Base-by-base conservation (phyloP, 1,139 yeast species). In the Scheffersomyces illinoinensis region DNA sequence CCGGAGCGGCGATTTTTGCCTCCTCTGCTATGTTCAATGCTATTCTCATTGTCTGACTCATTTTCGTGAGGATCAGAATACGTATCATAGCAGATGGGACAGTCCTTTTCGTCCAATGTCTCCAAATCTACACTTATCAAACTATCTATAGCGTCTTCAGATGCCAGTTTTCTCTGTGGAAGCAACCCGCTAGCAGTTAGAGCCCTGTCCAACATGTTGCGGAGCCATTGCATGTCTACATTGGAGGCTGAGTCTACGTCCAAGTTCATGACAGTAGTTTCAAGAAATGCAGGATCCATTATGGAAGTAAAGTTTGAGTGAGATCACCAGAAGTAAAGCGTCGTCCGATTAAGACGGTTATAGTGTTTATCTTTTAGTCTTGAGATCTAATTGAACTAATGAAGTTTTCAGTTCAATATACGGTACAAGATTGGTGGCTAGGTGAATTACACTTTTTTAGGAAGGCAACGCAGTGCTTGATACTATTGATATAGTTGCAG, bases 41-140 rank as follows among this genome's bases (percentile, higher is more conserved):
- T 24, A 26, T 24, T 48, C 7, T 48, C 24, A 14, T 17, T 8
- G 14, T 48, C 51, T 10, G 51, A 10, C 26, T 48, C 51, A 24
- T 48, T 20, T 20, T 21, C n/a, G 8, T 48, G 24, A 20, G 39
- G 55, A 43, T 59, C 54, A 53, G 72, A 78, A 58, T 75, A 77
- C 1, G 67, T 57, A n/a, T 79, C 83, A 61, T 76, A 80, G 64
- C 84, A 80, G 24, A 80, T 80, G 3, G 84, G 81, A 63, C 84
- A 80, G n/a, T 74, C 76, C 33, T 64, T 64, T 39, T 71, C 72
- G 3, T 63, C 62, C 18, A 74, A 56, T 4, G 58, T 62, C 19
- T 57, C 59, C 2, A 62, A n/a, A 20, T 70, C 71, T n/a, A 77
- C 72, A 23, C 67, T 70, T 52, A 66, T 64, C 52, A 80, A 68